Conservation (phyloP, 148 eudicot genomes). For the Diospyros kaki region DNA sequence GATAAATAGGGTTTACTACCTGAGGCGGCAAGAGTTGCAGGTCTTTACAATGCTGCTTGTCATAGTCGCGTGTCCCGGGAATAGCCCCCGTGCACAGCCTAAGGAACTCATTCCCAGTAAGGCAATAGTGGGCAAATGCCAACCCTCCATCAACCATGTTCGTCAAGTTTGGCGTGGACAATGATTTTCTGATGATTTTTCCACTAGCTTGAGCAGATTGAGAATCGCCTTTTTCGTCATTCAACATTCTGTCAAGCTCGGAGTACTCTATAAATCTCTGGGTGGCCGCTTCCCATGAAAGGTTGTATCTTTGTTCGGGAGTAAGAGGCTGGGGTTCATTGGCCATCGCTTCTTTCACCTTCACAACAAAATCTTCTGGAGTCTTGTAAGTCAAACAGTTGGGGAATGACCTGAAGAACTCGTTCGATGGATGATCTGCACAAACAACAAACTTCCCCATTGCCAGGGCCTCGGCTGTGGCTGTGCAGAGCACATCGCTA, state of each 20-base stretch:
- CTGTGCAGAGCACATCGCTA: slow-evolving; percentile 96
- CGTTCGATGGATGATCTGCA: slow-evolving; percentile 95
- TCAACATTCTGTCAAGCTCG: slow-evolving; percentile 65
- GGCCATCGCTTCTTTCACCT: slow-evolving; percentile 77
- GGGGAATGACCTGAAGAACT: slow-evolving; percentile 86
- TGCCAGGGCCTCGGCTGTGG: slow-evolving; percentile 98
- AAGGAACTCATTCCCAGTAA: slow-evolving; percentile 76
- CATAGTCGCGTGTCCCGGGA: slow-evolving; percentile 70
- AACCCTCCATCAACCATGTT: slow-evolving; percentile 81
- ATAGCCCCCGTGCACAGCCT: slow-evolving; percentile 86
- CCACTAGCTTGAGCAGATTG: slow-evolving; percentile 11
- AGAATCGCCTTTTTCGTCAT: slow-evolving; percentile 16
- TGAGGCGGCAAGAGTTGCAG: slow-evolving; percentile 85
- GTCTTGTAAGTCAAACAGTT: slow-evolving; percentile 82
- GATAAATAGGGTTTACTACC: slow-evolving; percentile 78
- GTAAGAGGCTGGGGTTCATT: slow-evolving; percentile 87
- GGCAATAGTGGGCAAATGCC: slow-evolving; percentile 83
- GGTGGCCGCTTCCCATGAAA: slow-evolving; percentile 99
- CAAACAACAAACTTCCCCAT: slow-evolving; percentile 99
- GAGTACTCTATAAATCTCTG: slow-evolving; percentile 85
- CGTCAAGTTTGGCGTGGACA: slow-evolving; percentile 62
- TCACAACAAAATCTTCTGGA: slow-evolving; percentile 76
- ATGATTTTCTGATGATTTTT: slow-evolving; percentile 42
- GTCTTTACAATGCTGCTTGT: slow-evolving; percentile 69
- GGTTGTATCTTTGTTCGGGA: slow-evolving; percentile 62